These are phyloP conservation scores for Circinella minor DNA, from an alignment of 371 early-diverging fungal genomes.

Conservation along the genomic window DNA sequence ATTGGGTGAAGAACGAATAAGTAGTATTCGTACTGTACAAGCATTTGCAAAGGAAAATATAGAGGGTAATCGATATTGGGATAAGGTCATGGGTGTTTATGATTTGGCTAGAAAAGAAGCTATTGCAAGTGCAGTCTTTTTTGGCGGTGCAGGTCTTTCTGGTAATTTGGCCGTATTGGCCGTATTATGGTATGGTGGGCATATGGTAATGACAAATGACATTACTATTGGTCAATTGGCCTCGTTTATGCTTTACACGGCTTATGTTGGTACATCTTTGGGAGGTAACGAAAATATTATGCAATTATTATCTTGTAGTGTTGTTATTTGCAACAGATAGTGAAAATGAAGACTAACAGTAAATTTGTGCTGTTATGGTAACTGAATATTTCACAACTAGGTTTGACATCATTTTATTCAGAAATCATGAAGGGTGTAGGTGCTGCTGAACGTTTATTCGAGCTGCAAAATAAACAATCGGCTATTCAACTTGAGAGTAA, in stretches of 20 bases:
- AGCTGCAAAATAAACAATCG: slow-evolving; percentile 64
- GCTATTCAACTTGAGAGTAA: slow-evolving; percentile 45
- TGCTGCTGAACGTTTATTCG: slow-evolving; percentile 76
- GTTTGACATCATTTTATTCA: slow-evolving; percentile 79
- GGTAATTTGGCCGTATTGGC: slow-evolving; percentile 81
- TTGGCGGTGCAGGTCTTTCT: slow-evolving; percentile 76
- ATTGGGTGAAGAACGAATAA: slow-evolving; percentile 77
- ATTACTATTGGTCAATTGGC: slow-evolving; percentile 83
- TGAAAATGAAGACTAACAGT: no score
- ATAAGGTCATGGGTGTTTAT: slow-evolving; percentile 62
- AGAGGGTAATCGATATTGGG: slow-evolving; percentile 60
- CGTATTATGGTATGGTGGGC: slow-evolving; percentile 77
- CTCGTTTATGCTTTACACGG: slow-evolving; percentile 84
- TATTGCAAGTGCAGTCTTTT: slow-evolving; percentile 75
- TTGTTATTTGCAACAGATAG: no score
- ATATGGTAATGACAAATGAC: slow-evolving; percentile 70
- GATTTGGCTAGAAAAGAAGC: slow-evolving; percentile 70
- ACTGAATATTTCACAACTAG: slow-evolving; percentile 9
- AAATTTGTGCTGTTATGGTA: background rate
- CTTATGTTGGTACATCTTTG: slow-evolving; percentile 76
- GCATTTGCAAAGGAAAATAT: slow-evolving; percentile 74
- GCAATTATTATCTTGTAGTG: no score
- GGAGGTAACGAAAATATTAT: slow-evolving; percentile 37
- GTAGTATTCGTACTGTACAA: slow-evolving; percentile 77
- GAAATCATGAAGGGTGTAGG: slow-evolving; percentile 88